Evolutionary conservation across 495 filamentous ascomycete species (phyloP).

Genomic region (Neurospora intermedia): DNA sequence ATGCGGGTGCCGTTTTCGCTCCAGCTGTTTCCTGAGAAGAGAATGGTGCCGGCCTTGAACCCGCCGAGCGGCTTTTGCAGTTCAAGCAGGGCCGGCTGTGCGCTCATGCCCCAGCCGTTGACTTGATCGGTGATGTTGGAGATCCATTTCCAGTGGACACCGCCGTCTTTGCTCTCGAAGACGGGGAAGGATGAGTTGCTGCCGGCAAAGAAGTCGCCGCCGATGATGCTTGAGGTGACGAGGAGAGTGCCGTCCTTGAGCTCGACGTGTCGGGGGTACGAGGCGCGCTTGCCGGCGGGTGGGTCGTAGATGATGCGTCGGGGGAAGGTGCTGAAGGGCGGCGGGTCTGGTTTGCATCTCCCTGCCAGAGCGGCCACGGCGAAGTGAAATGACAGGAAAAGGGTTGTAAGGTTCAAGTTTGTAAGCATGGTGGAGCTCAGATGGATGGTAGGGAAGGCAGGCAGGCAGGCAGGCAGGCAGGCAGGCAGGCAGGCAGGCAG

Average conservation of each 20-base stretch:
- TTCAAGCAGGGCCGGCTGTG: conserved; percentile 57
- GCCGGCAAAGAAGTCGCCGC: conserved; percentile 50
- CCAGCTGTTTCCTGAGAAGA: conserved; percentile 54
- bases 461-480: not conserved
- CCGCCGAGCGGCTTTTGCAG: conserved; percentile 45
- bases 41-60: conserved; percentile 47
- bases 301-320: conserved; percentile 33
- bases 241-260: conserved; percentile 39
- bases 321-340: conserved; percentile 15
- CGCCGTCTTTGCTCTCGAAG: conserved; percentile 50
- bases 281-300: conserved; percentile 23
- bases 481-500: too few relatives aligned
- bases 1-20: conserved; percentile 45
- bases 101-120: conserved; percentile 53
- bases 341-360: not conserved
- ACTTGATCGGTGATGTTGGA: conserved; percentile 50
- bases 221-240: conserved; percentile 58
- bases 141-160: conserved; percentile 51
- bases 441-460: not conserved
- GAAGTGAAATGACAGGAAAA: not conserved
- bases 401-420: not conserved
- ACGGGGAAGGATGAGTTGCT: conserved; percentile 55
- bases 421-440: not conserved
- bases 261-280: conserved; percentile 44
- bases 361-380: not conserved